Conservation (phyloP, 148 eudicot species). For the Vaccinium vitisidaea region DNA sequence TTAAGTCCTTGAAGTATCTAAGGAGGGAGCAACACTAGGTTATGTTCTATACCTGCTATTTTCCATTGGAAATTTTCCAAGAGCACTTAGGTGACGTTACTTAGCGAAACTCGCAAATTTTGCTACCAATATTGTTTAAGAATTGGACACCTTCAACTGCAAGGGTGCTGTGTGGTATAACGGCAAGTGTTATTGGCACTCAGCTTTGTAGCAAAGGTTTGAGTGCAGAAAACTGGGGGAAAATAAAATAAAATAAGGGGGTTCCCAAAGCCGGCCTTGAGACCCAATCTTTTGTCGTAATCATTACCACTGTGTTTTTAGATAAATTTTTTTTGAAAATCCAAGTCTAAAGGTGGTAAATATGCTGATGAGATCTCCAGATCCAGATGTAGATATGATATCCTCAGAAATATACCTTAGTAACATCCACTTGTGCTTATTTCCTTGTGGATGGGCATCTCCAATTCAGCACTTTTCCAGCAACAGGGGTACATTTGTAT, state of each 20-base stretch:
- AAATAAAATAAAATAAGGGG: too few species aligned
- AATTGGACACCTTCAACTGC: background rate
- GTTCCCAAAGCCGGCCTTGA: too few species aligned
- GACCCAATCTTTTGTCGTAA: background rate
- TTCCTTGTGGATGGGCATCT: constrained; percentile 7
- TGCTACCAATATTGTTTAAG: background rate
- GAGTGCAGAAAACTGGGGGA: too few species aligned
- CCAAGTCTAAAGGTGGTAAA: background rate
- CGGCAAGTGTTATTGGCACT: background rate
- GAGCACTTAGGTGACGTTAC: too few species aligned
- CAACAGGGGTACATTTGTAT: background rate
- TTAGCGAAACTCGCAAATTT: background rate
- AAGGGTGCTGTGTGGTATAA: background rate
- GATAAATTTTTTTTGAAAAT: background rate
- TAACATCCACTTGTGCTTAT: background rate
- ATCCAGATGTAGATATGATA: background rate
- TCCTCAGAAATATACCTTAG: background rate
- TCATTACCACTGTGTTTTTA: background rate
- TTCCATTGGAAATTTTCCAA: background rate
- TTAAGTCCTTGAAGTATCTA: too few species aligned
- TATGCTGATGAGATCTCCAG: background rate
- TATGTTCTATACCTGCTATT: too few species aligned
- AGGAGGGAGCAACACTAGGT: too few species aligned
- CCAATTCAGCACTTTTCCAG: background rate
- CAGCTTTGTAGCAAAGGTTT: background rate